phyloP scores from a whole-genome alignment of 768 basidiomycete genomes.

The Aureoboletus auriporus region DNA sequence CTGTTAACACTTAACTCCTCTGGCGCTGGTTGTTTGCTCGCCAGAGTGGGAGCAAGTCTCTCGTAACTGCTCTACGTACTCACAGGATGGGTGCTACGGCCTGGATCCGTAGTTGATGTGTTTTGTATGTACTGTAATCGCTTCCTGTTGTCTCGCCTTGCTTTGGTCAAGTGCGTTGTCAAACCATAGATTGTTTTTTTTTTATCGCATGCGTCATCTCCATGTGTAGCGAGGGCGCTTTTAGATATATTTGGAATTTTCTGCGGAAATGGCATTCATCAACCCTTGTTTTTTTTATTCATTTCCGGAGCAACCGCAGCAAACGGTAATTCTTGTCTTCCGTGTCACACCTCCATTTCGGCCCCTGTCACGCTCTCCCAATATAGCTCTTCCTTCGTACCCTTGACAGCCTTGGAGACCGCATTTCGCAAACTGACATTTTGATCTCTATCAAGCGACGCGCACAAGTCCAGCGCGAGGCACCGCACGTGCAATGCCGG shows the following conservation, averaged over 20 bases:
- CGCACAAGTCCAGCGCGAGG: constrained; percentile 63
- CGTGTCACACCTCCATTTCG: background rate
- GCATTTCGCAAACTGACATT: constrained; percentile 20
- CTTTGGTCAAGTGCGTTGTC: constrained; percentile 35
- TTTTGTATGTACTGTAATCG: constrained; percentile 2
- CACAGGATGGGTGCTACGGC: constrained; percentile 20
- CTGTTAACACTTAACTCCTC: constrained; percentile 8
- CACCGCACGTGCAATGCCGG: constrained; percentile 41
- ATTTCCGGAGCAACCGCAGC: constrained; percentile 17
- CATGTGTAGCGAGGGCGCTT: background rate
- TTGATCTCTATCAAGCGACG: constrained; percentile 25
- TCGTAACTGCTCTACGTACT: constrained; percentile 13
- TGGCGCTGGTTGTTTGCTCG: constrained; percentile 21
- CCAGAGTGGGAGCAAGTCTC: constrained; percentile 23
- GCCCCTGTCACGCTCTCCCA: constrained; percentile 31
- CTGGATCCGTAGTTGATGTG: constrained; percentile 30
- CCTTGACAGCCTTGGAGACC: constrained; percentile 25
- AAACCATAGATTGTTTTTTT: constrained; percentile 7
- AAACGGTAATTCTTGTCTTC: constrained; percentile 1
- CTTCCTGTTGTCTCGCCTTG: constrained; percentile 21
- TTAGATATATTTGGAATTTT: no score
- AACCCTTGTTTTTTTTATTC: background rate
- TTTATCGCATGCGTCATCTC: constrained; percentile 6
- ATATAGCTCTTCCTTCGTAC: constrained; percentile 25
- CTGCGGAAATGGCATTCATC: constrained; percentile 3